phyloP scores from a whole-genome alignment of 345 rosid genomes.

The Brassica cretica region DNA sequence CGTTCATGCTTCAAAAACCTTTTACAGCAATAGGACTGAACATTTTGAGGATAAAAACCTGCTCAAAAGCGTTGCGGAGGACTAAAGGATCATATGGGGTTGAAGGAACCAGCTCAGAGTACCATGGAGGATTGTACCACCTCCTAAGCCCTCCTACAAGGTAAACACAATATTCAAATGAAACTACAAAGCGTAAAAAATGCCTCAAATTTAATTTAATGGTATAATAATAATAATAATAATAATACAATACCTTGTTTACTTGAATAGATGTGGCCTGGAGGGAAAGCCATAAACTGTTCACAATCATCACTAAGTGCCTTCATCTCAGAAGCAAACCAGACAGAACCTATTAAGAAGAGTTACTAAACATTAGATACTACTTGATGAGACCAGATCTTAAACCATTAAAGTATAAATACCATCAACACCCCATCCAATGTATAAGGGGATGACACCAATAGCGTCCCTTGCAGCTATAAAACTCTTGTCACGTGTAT shows the following conservation, averaged over 20 bases:
- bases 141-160: conserved; percentile 65
- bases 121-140: conserved; percentile 83
- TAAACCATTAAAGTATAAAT: background rate
- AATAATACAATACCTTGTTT: conserved; percentile 58
- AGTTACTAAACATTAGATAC: background rate
- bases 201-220: background rate
- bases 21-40: background rate
- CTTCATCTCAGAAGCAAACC: conserved; percentile 95
- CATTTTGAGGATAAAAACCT: conserved; percentile 44
- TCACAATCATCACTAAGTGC: conserved; percentile 88
- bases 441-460: conserved; percentile 71
- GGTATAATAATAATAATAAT: background rate
- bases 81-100: conserved; percentile 60
- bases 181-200: background rate
- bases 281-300: conserved; percentile 65
- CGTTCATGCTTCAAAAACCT: background rate
- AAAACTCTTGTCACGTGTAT: conserved; percentile 71
- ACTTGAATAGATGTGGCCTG: conserved; percentile 82
- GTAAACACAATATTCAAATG: background rate
- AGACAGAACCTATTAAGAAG: conserved; percentile 59
- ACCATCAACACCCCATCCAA: conserved; percentile 93
- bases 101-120: conserved; percentile 65
- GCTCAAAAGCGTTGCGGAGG: conserved; percentile 63
- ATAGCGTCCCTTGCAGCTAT: conserved; percentile 80
- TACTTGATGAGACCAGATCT: background rate